Evolutionary conservation across 1,284 basidiomycete genomes (phyloP).

Genomic region (Meira miltonrushii): DNA sequence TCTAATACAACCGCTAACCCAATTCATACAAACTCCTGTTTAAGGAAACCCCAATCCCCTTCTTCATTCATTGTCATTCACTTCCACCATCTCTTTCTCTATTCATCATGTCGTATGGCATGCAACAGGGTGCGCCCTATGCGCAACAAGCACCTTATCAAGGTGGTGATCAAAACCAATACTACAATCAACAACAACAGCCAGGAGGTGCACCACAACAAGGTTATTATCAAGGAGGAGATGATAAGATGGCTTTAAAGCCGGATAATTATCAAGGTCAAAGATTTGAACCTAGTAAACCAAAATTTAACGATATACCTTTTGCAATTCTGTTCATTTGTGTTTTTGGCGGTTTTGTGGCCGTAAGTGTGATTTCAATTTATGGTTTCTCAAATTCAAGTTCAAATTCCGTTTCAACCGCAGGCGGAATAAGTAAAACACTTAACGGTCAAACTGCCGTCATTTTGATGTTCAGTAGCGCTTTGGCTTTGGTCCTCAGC

Average conservation of each 20-base stretch:
- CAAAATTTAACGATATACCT: conserved; percentile 41
- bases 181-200: conserved; percentile 17
- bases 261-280: conserved; percentile 40
- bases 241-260: conserved; percentile 33
- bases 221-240: conserved; percentile 22
- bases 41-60: no score
- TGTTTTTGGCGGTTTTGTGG: conserved; percentile 52
- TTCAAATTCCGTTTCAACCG: not conserved
- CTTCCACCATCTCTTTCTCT: conserved; percentile 7
- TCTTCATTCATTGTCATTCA: not conserved
- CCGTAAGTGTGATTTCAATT: conserved; percentile 52
- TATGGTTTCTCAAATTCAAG: conserved; percentile 24
- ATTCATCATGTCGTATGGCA: conserved; percentile 3
- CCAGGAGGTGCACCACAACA: conserved; percentile 16
- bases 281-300: conserved; percentile 31
- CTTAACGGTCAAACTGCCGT: conserved; percentile 65
- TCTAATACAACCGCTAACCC: no score
- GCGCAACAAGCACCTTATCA: conserved; percentile 8
- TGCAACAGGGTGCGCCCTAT: conserved; percentile 3
- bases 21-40: no score
- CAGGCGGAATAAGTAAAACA: conserved; percentile 70
- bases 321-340: conserved; percentile 52
- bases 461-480: conserved; percentile 66
- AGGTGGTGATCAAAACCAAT: conserved; percentile 25
- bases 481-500: conserved; percentile 60